phyloP scores from a whole-genome alignment of 768 basidiomycete genomes.

The Tylopilus rubrobrunneus region DNA sequence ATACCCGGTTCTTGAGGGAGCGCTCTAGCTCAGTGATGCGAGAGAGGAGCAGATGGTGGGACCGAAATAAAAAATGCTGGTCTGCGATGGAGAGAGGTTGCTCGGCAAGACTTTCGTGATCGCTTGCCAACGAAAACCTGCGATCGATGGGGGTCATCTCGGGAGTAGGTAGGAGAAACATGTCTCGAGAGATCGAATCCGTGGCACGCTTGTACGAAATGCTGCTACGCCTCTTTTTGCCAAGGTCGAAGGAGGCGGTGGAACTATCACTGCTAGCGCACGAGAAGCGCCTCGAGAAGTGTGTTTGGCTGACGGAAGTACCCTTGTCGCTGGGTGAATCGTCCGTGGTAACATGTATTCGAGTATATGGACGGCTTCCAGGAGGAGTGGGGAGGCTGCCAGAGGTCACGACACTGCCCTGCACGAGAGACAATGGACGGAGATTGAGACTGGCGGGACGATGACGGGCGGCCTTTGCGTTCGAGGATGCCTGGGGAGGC shows the following conservation, averaged over 20 bases:
- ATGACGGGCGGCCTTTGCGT: constrained; percentile 46
- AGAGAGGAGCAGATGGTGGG: constrained; percentile 76
- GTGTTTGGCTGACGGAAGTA: constrained; percentile 4
- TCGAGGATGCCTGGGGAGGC: constrained; percentile 26
- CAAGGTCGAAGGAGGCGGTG: constrained; percentile 26
- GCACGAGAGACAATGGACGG: constrained; percentile 68
- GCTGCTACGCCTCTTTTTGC: constrained; percentile 53
- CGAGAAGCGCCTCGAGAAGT: constrained; percentile 26
- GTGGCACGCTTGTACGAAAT: constrained; percentile 67
- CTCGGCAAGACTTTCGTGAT: constrained; percentile 19
- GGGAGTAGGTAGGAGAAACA: constrained; percentile 61
- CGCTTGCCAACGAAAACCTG: constrained; percentile 34
- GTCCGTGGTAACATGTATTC: constrained; percentile 29
- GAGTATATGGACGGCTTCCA: constrained; percentile 39
- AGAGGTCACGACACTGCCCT: constrained; percentile 42
- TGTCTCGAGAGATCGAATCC: constrained; percentile 30
- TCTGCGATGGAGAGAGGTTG: constrained; percentile 67
- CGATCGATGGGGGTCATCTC: constrained; percentile 66
- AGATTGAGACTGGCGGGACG: constrained; percentile 67
- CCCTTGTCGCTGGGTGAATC: constrained; percentile 3
- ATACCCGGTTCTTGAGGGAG: constrained; percentile 44
- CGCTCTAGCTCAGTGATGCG: constrained; percentile 81
- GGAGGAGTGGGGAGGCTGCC: constrained; percentile 53
- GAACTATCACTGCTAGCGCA: constrained; percentile 22
- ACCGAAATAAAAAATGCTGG: constrained; percentile 79